Percentiles rank a stretch among this genome's conserved stretches.
Evolutionary conservation across 176 grass and related monocot genomes (phyloP).

Genomic region (Oryza meyeriana): DNA sequence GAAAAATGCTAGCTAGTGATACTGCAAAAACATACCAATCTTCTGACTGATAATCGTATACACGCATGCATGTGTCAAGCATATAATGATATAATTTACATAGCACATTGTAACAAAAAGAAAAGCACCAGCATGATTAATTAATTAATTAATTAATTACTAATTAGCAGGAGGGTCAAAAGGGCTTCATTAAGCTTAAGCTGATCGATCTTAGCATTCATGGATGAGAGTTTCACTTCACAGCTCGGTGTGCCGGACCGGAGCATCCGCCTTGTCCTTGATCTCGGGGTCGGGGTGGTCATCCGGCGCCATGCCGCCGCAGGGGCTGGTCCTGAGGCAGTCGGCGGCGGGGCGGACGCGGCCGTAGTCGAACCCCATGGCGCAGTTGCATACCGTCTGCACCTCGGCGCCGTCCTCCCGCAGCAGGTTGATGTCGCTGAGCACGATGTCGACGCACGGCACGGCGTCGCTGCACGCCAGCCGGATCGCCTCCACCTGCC

Average conservation of each 20-base stretch:
- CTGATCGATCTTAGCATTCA: not conserved
- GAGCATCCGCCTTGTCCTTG: not conserved
- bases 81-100: not conserved
- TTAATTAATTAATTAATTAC: not conserved
- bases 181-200: not conserved
- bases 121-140: not conserved
- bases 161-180: not conserved
- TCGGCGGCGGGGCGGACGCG: slow-evolving; percentile 60
- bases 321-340: slow-evolving; percentile 58
- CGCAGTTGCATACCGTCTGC: slow-evolving; percentile 80
- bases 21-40: too few species aligned
- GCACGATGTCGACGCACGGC: slow-evolving; percentile 71
- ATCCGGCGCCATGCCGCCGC: slow-evolving; percentile 27
- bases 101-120: not conserved
- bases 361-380: slow-evolving; percentile 58
- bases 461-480: slow-evolving; percentile 85
- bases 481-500: slow-evolving; percentile 51
- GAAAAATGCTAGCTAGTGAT: too few species aligned
- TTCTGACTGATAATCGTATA: too few species aligned
- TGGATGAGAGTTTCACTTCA: not conserved
- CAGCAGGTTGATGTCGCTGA: slow-evolving; percentile 62
- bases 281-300: not conserved
- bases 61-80: too few species aligned
- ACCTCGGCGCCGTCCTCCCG: slow-evolving; percentile 41
- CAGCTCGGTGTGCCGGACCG: slow-evolving; percentile 25